These are phyloP conservation scores for Teunomyces cretensis DNA, from an alignment of 805 yeast genomes.

Conservation along the genomic window DNA sequence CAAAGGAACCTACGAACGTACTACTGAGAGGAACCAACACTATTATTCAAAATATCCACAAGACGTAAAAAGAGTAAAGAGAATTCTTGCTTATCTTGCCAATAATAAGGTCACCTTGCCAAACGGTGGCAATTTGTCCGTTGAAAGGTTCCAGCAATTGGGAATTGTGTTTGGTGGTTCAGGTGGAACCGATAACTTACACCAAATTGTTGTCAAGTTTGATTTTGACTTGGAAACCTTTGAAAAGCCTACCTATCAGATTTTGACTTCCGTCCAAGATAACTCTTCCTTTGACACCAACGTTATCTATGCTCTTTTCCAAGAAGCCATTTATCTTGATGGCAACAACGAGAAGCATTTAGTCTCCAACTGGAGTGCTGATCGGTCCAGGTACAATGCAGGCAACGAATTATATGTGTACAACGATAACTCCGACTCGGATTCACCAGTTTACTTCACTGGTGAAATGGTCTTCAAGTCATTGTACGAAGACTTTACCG, in stretches of 20 bases:
- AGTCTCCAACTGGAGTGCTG: slow-evolving; percentile 51
- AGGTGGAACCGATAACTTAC: slow-evolving; percentile 51
- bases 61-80: slow-evolving; percentile 39
- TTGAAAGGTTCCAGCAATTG: slow-evolving; percentile 52
- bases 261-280: slow-evolving; percentile 33
- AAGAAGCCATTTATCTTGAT: slow-evolving; percentile 58
- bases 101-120: slow-evolving; percentile 40
- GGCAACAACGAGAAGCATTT: slow-evolving; percentile 20
- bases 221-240: slow-evolving; percentile 34
- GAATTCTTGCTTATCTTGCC: slow-evolving; percentile 34
- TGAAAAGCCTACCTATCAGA: slow-evolving; percentile 39
- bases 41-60: slow-evolving; percentile 50
- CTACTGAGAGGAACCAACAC: slow-evolving; percentile 47
- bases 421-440: slow-evolving; percentile 7
- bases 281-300: slow-evolving; percentile 51
- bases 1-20: slow-evolving; percentile 44
- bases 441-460: slow-evolving; percentile 38
- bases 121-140: slow-evolving; percentile 49
- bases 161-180: slow-evolving; percentile 52
- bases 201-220: slow-evolving; percentile 42
- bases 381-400: slow-evolving; percentile 29
- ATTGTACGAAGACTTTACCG: slow-evolving; percentile 50
- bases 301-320: slow-evolving; percentile 53
- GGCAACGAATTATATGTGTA: slow-evolving; percentile 28
- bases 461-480: slow-evolving; percentile 58